These are phyloP conservation scores for Pugionium dolabratum DNA, from an alignment of 345 rosid species.

Conservation along the genomic window DNA sequence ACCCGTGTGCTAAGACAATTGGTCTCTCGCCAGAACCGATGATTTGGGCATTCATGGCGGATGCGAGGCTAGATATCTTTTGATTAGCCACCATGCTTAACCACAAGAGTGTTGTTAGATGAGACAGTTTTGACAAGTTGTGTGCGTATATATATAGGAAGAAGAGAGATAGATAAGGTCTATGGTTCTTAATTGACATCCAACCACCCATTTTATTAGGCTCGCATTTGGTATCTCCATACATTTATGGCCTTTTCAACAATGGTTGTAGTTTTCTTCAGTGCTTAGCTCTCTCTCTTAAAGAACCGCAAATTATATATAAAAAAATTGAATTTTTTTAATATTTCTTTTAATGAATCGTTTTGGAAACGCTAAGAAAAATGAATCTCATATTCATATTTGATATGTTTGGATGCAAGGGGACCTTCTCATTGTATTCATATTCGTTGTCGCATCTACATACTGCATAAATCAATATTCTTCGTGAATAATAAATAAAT, in stretches of 20 bases:
- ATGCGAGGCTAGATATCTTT: slow-evolving; percentile 41
- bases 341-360: no score
- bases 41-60: slow-evolving; percentile 63
- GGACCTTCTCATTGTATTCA: background rate
- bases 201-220: slow-evolving; percentile 45
- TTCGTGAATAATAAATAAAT: background rate
- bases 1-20: slow-evolving; percentile 71
- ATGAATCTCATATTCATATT: no score
- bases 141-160: slow-evolving; percentile 31
- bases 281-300: no score
- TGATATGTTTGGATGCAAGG: no score
- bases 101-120: slow-evolving; percentile 6
- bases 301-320: no score
- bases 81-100: slow-evolving; percentile 47
- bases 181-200: slow-evolving; percentile 38
- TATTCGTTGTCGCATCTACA: slow-evolving; percentile 35
- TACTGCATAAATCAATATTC: slow-evolving; percentile 1
- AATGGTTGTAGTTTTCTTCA: slow-evolving; percentile 13
- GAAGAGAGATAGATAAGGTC: slow-evolving; percentile 29
- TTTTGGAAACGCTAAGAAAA: no score
- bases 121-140: slow-evolving; percentile 20
- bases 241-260: slow-evolving; percentile 43
- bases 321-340: no score
- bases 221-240: slow-evolving; percentile 38
- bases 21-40: slow-evolving; percentile 50